phyloP scores from a whole-genome alignment of 306 rosid species.

The Sicyos edulis region DNA sequence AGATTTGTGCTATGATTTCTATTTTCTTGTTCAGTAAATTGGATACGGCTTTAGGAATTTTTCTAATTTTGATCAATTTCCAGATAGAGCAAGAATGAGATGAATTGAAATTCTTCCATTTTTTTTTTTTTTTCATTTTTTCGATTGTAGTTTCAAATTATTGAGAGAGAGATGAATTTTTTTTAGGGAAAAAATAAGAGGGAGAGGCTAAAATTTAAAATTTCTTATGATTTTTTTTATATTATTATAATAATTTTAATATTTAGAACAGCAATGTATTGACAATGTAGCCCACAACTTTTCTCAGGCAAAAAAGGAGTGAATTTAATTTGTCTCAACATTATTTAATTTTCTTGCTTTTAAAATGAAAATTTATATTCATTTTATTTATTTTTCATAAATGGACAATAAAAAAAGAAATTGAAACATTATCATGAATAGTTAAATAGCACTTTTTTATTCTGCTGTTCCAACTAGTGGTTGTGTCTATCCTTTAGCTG shows the following conservation, averaged over 20 bases:
- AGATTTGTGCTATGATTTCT: not conserved
- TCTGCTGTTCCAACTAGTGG: conserved; percentile 8
- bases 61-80: not conserved
- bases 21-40: conserved; percentile 27
- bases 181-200: not conserved
- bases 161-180: not conserved
- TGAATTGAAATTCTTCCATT: not conserved
- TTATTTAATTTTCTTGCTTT: not conserved
- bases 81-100: not conserved
- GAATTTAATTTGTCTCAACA: conserved; percentile 15
- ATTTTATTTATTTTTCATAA: not conserved
- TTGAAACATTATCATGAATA: conserved; percentile 20
- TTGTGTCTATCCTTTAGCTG: conserved; percentile 17
- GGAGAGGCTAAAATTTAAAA: not conserved
- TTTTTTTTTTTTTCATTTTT: no score
- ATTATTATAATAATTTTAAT: not conserved
- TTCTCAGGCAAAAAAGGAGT: conserved; percentile 8
- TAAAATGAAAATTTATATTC: no score
- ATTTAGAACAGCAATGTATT: not conserved
- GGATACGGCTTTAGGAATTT: conserved; percentile 27
- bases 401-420: not conserved
- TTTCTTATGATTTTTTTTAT: not conserved
- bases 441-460: conserved; percentile 4
- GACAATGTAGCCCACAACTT: conserved; percentile 13
- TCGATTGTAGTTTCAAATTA: not conserved